phyloP scores from a whole-genome alignment of 371 early-diverging fungal genomes.

The Zopfochytrium polystomum region DNA sequence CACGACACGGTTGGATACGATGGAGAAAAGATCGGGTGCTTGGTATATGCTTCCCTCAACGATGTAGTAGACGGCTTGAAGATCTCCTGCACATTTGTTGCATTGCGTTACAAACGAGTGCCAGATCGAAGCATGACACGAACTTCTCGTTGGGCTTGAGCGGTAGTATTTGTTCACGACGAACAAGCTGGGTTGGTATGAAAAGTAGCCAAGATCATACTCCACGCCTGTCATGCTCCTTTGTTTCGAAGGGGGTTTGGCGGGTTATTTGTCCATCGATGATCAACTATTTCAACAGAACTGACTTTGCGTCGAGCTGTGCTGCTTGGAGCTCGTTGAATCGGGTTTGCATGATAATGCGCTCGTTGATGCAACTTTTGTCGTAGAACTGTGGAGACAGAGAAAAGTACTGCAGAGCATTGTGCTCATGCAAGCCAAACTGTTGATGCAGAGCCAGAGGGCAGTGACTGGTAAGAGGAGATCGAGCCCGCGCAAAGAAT shows the following conservation, averaged over 20 bases:
- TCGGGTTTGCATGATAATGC: conserved; percentile 95
- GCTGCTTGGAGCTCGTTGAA: conserved; percentile 77
- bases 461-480: not conserved
- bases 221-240: conserved; percentile 84
- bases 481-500: not conserved
- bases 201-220: conserved; percentile 73
- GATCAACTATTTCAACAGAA: too few species aligned
- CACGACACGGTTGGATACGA: conserved; percentile 81
- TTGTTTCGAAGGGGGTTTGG: not conserved
- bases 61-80: conserved; percentile 80
- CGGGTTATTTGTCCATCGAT: too few species aligned
- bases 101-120: conserved; percentile 6
- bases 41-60: conserved; percentile 90
- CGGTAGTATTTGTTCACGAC: conserved; percentile 80
- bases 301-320: conserved; percentile 61
- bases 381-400: conserved; percentile 93
- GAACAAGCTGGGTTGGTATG: conserved; percentile 69
- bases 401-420: conserved; percentile 93
- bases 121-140: not conserved
- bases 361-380: conserved; percentile 90
- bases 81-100: conserved; percentile 34
- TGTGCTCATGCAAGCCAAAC: conserved; percentile 62
- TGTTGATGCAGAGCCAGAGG: conserved; percentile 1
- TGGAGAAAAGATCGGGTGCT: conserved; percentile 78
- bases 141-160: conserved; percentile 61